phyloP scores from a whole-genome alignment of 768 basidiomycete species.

The Kwoniella bestiolae region DNA sequence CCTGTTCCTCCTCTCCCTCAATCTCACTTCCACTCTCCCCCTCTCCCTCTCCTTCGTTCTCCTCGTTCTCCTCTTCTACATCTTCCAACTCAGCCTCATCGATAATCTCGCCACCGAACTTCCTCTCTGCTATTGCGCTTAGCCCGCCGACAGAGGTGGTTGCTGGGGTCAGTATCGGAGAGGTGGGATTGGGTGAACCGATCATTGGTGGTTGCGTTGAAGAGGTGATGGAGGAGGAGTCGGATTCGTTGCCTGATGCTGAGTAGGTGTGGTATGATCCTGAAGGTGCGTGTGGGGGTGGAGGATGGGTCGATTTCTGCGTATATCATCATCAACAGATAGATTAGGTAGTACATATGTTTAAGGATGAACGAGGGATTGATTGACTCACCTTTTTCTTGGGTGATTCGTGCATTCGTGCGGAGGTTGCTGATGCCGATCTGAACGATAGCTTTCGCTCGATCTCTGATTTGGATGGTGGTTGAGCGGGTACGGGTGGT shows the following conservation, averaged over 20 bases:
- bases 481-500: constrained; percentile 33
- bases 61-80: constrained; percentile 60
- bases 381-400: constrained; percentile 41
- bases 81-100: constrained; percentile 46
- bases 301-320: constrained; percentile 18
- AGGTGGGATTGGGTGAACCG: constrained; percentile 31
- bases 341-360: background rate
- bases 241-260: constrained; percentile 50
- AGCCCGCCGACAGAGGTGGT: constrained; percentile 31
- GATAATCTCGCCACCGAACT: constrained; percentile 26
- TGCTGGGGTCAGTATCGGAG: constrained; percentile 29
- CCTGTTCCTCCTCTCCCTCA: constrained; percentile 40
- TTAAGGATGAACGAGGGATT: background rate
- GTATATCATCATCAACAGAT: background rate
- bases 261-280: constrained; percentile 1
- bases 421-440: constrained; percentile 27
- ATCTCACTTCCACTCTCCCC: constrained; percentile 44
- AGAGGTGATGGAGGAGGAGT: constrained; percentile 47
- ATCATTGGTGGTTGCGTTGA: constrained; percentile 26
- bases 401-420: constrained; percentile 33
- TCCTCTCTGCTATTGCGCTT: constrained; percentile 40
- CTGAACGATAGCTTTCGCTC: constrained; percentile 54
- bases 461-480: constrained; percentile 49
- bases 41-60: constrained; percentile 33
- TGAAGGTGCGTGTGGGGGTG: constrained; percentile 18